These are phyloP conservation scores for Rhodomyrtus tomentosa DNA, from an alignment of 345 rosid species.

Conservation along the genomic window DNA sequence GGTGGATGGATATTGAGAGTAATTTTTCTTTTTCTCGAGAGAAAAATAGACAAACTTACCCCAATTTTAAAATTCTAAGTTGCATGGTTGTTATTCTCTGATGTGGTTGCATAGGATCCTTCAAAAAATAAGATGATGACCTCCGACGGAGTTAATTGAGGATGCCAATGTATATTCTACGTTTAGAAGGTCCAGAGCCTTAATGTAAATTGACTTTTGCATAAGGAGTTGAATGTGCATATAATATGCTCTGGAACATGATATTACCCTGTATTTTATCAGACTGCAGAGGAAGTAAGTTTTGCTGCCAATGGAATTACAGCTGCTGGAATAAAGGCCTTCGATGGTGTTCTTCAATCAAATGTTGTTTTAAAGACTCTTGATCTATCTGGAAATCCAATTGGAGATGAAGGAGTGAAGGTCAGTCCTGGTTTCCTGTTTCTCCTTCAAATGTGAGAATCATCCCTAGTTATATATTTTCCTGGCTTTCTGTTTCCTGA, in stretches of 20 bases:
- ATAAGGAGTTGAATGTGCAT: background rate
- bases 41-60: background rate
- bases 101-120: background rate
- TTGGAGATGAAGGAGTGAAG: constrained; percentile 96
- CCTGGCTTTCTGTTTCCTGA: background rate
- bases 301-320: constrained; percentile 97
- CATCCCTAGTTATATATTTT: background rate
- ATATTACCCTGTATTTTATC: background rate
- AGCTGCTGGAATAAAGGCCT: constrained; percentile 74
- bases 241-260: background rate
- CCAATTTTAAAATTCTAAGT: background rate
- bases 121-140: background rate
- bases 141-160: background rate
- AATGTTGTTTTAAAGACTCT: constrained; percentile 58
- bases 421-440: constrained; percentile 22
- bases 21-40: background rate
- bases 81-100: background rate
- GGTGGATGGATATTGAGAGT: background rate
- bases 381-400: constrained; percentile 84
- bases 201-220: background rate
- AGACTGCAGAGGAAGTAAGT: constrained; percentile 84
- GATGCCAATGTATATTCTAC: background rate
- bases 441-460: background rate
- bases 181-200: background rate
- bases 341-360: constrained; percentile 79